A percentile compares a stretch with the other conserved stretches of the same genome.
These are phyloP conservation scores for Rosa multiflora DNA, from an alignment of 306 rosid genomes.

Conservation along the genomic window DNA sequence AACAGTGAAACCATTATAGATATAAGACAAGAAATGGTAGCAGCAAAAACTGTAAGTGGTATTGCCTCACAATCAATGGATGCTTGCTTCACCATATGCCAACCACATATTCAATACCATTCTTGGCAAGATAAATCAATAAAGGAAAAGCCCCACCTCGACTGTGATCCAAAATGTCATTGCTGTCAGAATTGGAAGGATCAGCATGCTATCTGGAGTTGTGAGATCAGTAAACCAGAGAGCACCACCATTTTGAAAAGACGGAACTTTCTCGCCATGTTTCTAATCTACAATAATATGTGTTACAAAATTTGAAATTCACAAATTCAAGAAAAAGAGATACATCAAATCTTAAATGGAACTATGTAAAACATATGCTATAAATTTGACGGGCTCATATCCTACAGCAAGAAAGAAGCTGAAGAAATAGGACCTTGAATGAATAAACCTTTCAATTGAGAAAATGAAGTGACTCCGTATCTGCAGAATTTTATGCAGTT, in stretches of 20 bases:
- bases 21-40: not conserved
- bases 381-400: slow-evolving; percentile 3
- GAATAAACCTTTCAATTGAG: slow-evolving; percentile 70
- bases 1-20: not conserved
- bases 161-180: slow-evolving; percentile 75
- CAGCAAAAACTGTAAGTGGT: not conserved
- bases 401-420: slow-evolving; percentile 91
- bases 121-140: not conserved
- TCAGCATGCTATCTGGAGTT: slow-evolving; percentile 64
- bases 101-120: not conserved
- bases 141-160: slow-evolving; percentile 52
- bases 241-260: no score
- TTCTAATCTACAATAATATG: no score
- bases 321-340: no score
- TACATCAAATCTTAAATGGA: no score
- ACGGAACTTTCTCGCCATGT: no score
- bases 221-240: slow-evolving; percentile 81
- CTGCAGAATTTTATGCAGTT: slow-evolving; percentile 36
- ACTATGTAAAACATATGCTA: no score
- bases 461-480: slow-evolving; percentile 76
- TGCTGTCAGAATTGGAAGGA: slow-evolving; percentile 71
- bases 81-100: not conserved
- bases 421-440: slow-evolving; percentile 77
- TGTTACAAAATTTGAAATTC: no score
- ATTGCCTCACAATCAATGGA: not conserved